These are phyloP conservation scores for Calophaca sinica DNA, from an alignment of 306 rosid species.

Conservation along the genomic window DNA sequence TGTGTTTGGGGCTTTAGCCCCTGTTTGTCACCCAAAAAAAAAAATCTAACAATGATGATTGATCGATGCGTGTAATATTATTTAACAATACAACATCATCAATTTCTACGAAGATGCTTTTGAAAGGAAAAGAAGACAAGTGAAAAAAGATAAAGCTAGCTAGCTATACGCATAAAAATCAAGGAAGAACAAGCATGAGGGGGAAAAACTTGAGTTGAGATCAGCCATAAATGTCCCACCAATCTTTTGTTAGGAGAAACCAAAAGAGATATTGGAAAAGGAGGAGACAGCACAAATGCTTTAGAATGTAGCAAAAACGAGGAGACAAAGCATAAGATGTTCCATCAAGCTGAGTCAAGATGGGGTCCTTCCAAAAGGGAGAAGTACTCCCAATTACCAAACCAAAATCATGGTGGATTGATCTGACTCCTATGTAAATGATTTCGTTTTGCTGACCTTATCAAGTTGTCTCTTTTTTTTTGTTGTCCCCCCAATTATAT, in stretches of 20 bases:
- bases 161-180: slow-evolving; percentile 22
- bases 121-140: slow-evolving; percentile 24
- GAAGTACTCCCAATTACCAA: slow-evolving; percentile 1
- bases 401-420: slow-evolving; percentile 25
- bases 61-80: too few species aligned
- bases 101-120: slow-evolving; percentile 11
- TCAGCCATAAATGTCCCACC: slow-evolving; percentile 43
- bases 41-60: too few species aligned
- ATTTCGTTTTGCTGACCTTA: slow-evolving; percentile 24
- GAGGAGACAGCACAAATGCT: slow-evolving; percentile 30
- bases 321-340: slow-evolving; percentile 46
- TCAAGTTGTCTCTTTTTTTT: slow-evolving; percentile 32
- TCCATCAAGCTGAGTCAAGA: slow-evolving; percentile 55
- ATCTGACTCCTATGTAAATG: slow-evolving; percentile 31
- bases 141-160: slow-evolving; percentile 20
- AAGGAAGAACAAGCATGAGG: slow-evolving; percentile 2
- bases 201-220: slow-evolving; percentile 33
- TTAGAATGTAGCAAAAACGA: slow-evolving; percentile 34
- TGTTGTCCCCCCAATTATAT: neutral
- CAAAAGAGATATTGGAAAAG: neutral
- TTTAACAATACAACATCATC: neutral
- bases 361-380: slow-evolving; percentile 46
- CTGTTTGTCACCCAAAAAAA: too few species aligned
- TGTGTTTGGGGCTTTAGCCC: too few species aligned
- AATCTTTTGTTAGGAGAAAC: slow-evolving; percentile 36